phyloP scores from a whole-genome alignment of 2,329 filamentous ascomycete species.

The Ophiosphaerella herpotricha region DNA sequence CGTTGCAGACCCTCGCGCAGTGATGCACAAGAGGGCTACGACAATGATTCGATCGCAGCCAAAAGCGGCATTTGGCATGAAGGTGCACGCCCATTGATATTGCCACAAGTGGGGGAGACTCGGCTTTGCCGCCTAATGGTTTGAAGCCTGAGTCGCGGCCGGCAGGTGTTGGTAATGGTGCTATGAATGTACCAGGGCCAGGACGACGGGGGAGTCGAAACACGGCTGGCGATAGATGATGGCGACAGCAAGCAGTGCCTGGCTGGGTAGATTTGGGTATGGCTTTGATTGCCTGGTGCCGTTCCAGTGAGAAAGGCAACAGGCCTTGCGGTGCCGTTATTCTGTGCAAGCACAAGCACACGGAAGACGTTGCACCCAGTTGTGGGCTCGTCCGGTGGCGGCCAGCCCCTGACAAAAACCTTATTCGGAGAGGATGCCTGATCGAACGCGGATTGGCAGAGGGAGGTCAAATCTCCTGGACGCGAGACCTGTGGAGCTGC shows the following conservation, averaged over 20 bases:
- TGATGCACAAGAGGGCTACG: constrained; percentile 31
- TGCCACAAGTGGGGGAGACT: constrained; percentile 25
- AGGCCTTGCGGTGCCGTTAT: constrained; percentile 14
- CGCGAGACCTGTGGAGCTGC: constrained; percentile 40
- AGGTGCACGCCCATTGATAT: constrained; percentile 21
- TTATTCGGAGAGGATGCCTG: constrained; percentile 31
- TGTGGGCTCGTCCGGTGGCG: constrained; percentile 9
- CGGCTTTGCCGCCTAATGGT: constrained; percentile 12
- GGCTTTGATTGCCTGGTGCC: constrained; percentile 14
- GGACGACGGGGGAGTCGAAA: constrained; percentile 16
- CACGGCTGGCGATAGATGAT: not conserved
- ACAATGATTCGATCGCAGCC: constrained; percentile 31
- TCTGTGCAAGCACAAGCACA: not conserved
- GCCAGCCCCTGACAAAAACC: constrained; percentile 35
- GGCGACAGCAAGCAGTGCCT: not conserved
- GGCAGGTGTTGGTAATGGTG: not conserved
- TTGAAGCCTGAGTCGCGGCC: constrained; percentile 26
- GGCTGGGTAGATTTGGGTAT: not conserved
- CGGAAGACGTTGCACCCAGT: constrained; percentile 8
- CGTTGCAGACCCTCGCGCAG: constrained; percentile 15
- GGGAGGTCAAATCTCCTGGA: constrained; percentile 38
- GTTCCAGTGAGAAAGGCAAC: constrained; percentile 2
- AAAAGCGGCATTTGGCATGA: constrained; percentile 26
- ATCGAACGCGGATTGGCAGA: constrained; percentile 33
- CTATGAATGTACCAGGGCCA: constrained; percentile 9